Percentiles rank a stretch among this genome's conserved stretches.
Conservation (phyloP, 495 filamentous ascomycete species). For the Aspergillus heteromorphus region DNA sequence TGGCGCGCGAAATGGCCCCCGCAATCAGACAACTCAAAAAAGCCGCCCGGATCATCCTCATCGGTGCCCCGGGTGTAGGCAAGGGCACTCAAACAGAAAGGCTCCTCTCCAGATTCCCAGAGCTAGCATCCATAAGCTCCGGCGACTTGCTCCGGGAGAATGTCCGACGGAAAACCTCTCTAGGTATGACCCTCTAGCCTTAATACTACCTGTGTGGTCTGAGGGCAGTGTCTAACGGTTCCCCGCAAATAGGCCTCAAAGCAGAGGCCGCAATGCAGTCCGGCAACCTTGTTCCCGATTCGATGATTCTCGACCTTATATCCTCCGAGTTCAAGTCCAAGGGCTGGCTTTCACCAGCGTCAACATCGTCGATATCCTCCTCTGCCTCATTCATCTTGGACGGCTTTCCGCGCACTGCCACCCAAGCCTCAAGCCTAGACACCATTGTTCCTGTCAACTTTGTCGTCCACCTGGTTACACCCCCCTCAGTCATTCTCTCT, state of each 20-base stretch:
- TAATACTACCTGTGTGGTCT: conserved; percentile 1
- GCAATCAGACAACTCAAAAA: conserved; percentile 54
- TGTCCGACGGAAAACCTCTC: conserved; percentile 77
- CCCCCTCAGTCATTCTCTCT: conserved; percentile 70
- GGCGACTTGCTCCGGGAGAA: conserved; percentile 89
- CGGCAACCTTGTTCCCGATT: conserved; percentile 80
- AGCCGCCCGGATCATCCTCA: conserved; percentile 88
- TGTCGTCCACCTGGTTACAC: conserved; percentile 56
- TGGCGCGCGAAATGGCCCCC: conserved; percentile 16
- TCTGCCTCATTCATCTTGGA: conserved; percentile 90
- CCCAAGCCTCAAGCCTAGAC: conserved; percentile 73
- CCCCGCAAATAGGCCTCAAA: conserved; percentile 60
- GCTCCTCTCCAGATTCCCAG: conserved; percentile 77
- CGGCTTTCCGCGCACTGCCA: conserved; percentile 85
- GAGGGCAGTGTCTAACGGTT: conserved; percentile 3
- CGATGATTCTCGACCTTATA: conserved; percentile 87
- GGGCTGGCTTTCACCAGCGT: conserved; percentile 62
- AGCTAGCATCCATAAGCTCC: conserved; percentile 87
- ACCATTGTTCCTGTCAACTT: conserved; percentile 84
- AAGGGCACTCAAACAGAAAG: conserved; percentile 95
- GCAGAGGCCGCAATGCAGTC: conserved; percentile 81
- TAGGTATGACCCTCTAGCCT: conserved; percentile 53
- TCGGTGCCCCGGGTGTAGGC: conserved; percentile 87
- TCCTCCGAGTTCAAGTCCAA: conserved; percentile 75
- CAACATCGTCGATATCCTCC: conserved; percentile 56